phyloP scores from a whole-genome alignment of 805 yeast genomes.

The Starmerella riodocensis region DNA sequence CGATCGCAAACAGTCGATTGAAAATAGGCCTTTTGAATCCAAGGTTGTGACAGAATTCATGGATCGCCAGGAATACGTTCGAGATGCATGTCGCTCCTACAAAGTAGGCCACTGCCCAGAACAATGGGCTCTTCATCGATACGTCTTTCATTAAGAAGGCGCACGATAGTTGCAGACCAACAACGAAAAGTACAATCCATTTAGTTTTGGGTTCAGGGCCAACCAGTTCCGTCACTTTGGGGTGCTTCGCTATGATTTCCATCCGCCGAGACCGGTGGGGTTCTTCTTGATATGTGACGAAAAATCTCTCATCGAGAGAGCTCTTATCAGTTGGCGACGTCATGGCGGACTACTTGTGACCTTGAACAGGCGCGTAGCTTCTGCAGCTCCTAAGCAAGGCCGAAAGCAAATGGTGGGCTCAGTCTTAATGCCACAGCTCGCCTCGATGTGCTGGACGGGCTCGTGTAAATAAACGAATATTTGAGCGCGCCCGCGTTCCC shows the following conservation, averaged over 20 bases:
- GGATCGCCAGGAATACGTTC: constrained; percentile 74
- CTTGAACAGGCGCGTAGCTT: too few species aligned
- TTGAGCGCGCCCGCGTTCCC: too few species aligned
- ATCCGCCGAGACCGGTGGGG: constrained; percentile 69
- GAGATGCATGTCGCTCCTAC: constrained; percentile 81
- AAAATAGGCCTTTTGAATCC: constrained; percentile 66
- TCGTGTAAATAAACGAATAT: too few species aligned
- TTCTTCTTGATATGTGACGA: constrained; percentile 72
- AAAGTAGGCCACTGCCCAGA: constrained; percentile 52
- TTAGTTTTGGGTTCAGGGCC: constrained; percentile 83
- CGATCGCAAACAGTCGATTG: constrained; percentile 63
- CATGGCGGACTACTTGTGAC: too few species aligned
- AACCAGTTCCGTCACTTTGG: constrained; percentile 63
- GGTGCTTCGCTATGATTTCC: constrained; percentile 58
- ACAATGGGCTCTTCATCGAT: constrained; percentile 39
- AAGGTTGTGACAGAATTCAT: constrained; percentile 74
- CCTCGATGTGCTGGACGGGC: too few species aligned
- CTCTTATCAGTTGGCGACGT: background rate
- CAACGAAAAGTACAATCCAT: constrained; percentile 56
- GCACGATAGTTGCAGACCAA: constrained; percentile 46
- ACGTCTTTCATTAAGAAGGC: constrained; percentile 53
- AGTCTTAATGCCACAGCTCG: too few species aligned
- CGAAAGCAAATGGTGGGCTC: too few species aligned
- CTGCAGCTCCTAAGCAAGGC: too few species aligned
- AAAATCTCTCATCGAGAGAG: constrained; percentile 32